A percentile compares a stretch with the other conserved stretches of the same genome.
Evolutionary conservation across 768 basidiomycete species (phyloP).

Genomic region (Amanita phalloides): DNA sequence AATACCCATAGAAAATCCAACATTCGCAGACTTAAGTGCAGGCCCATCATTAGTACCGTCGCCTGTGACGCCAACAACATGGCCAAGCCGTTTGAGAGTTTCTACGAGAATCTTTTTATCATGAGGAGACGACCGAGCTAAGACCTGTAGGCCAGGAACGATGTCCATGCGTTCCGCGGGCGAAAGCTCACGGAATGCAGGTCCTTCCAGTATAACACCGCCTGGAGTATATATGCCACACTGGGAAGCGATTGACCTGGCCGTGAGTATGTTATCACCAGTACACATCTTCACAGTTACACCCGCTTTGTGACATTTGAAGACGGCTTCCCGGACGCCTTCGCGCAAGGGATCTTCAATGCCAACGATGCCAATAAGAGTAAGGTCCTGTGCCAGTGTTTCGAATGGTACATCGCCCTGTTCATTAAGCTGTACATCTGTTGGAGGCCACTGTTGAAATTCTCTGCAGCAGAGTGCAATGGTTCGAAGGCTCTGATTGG

Average conservation of each 20-base stretch:
- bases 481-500: slow-evolving; percentile 90
- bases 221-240: slow-evolving; percentile 93
- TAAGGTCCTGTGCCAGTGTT: slow-evolving; percentile 59
- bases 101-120: slow-evolving; percentile 94
- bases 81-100: slow-evolving; percentile 75
- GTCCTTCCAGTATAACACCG: slow-evolving; percentile 97
- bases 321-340: slow-evolving; percentile 84
- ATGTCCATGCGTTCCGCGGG: slow-evolving; percentile 67
- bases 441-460: slow-evolving; percentile 78
- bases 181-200: slow-evolving; percentile 74
- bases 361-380: slow-evolving; percentile 82
- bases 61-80: slow-evolving; percentile 92
- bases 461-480: slow-evolving; percentile 93
- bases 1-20: slow-evolving; percentile 96
- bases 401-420: slow-evolving; percentile 58
- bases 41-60: slow-evolving; percentile 98
- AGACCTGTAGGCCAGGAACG: slow-evolving; percentile 87
- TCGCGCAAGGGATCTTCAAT: slow-evolving; percentile 94
- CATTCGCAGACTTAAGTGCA: slow-evolving; percentile 89
- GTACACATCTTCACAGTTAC: slow-evolving; percentile 98
- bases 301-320: slow-evolving; percentile 79
- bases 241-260: slow-evolving; percentile 92
- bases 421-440: slow-evolving; percentile 24
- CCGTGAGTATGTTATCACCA: slow-evolving; percentile 92
- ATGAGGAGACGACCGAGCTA: slow-evolving; percentile 94